Evolutionary conservation across 352 stramenopile species (phyloP), one percentile per base, ranked within the genome.

Genomic region (Globisporangium splendens): DNA sequence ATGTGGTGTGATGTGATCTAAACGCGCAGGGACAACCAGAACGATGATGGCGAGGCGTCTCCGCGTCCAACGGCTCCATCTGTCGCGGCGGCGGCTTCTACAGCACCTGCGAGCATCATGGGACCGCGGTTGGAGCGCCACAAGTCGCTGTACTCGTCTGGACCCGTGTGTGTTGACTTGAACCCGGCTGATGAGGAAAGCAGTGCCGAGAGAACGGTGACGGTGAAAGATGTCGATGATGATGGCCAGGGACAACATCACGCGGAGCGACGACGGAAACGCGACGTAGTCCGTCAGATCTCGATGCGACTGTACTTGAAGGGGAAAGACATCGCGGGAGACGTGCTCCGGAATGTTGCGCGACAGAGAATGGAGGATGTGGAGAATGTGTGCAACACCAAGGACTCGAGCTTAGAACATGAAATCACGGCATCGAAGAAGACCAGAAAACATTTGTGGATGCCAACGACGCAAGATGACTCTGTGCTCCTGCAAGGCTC

Each of bases 241-340:
- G 22, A 53, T 35, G 38, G 54, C 41, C 21, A 51, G 41, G 42
- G 39, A 43, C 51, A 54, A 35, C 49, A 59, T 14, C n/a, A 17
- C 35, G 24, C 57, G 18, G 54, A 62, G 56, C 67, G 62, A 2
- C 69, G 66, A 38, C 76, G 69, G 31, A 87, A 90, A 59, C 79
- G 82, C 44, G 76, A 89, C 50, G 68, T 89, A n/a, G 59, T 91
- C 54, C 80, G 80, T 35, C 81, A 91, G 56, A 75, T 91, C 51
- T 91, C 82, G 43, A 79, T 93, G 74, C 76, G 82, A 2, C 62
- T 93, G 28, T 89, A 89, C 65, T 62, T 89, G 24, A 91, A 88
- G 55, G 79, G 72, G 18, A 69, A 75, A 50, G 63, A 86, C 59
- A 81, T 91, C 53, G 83, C 84, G 28, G 70, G 75, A 21, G 76